Evolutionary conservation across 129 eudicot genomes (phyloP), one percentile per base, ranked within the genome.

Genomic region (Solidago caesia): DNA sequence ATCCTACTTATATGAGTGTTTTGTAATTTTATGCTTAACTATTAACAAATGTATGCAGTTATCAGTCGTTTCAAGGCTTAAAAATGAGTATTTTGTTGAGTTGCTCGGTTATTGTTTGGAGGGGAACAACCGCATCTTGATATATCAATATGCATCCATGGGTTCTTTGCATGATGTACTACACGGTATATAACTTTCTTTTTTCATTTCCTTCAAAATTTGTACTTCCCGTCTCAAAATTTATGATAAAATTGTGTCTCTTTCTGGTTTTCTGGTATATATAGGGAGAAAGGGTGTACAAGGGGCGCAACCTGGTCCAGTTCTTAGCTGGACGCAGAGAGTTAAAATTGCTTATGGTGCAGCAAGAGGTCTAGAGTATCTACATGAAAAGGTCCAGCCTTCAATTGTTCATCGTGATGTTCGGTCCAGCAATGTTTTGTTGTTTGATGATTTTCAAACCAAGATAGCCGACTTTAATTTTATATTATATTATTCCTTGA

Each of bases 211-310:
- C 48, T 26, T 77, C 53, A 4, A 0, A 29, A 13, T 75, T 85
- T 27, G 5, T 6, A 45, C 25, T 57, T 58, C 2, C 39, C 42
- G 45, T 41, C 12, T 47, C 14, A 44, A 60, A 39, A 48, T 27
- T 67, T 21, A 39, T 48, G 52, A 55, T 46, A 67, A 57, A 49
- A 56, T 61, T 63, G 57, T 57, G 13, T 68, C 55, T 58, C 53
- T 29, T 74, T 68, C 7, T 6, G 12, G 14, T 42, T 57, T 57
- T 66, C 5, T 48, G 16, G 16, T 57, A 26, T 52, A 29, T 74
- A 64, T 33, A 95, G 99, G 99, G 51, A 82, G 96, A 48, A 95
- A 95, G 83, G 99, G 97, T 68, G 99, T 95, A 71, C 97, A 95
- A 81, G 91, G 94, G 45, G 94, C 97, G n/a, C 97, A 85, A 81